Evolutionary conservation across 192 early-diverging fungal genomes (phyloP).

Genomic region (Coemansia sp.): DNA sequence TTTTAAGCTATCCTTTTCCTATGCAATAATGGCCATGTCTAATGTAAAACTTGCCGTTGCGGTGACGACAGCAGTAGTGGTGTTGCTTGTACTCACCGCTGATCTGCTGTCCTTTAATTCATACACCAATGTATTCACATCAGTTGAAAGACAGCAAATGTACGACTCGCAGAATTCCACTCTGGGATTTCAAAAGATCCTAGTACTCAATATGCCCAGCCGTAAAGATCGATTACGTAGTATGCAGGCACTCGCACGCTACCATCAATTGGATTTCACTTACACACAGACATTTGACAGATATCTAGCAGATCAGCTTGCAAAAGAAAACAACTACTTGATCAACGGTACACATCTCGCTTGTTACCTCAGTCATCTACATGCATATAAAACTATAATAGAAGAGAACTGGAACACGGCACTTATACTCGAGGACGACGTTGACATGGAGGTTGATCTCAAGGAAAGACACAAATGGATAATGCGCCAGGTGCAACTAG

Average conservation of each 20-base stretch:
- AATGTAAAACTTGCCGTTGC: too few relatives aligned
- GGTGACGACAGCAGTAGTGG: too few relatives aligned
- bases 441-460: conserved; percentile 43
- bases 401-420: conserved; percentile 28
- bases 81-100: too few relatives aligned
- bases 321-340: conserved; percentile 5
- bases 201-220: conserved; percentile 26
- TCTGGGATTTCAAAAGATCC: conserved; percentile 42
- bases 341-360: conserved; percentile 33
- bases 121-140: too few relatives aligned
- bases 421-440: conserved; percentile 34
- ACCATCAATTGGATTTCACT: conserved; percentile 20
- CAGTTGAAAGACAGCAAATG: background rate
- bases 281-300: conserved; percentile 13
- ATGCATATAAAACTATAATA: conserved; percentile 14
- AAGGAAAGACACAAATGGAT: conserved; percentile 14
- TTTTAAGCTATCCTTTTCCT: too few relatives aligned
- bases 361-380: conserved; percentile 41
- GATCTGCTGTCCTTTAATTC: too few relatives aligned
- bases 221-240: conserved; percentile 26
- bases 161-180: conserved; percentile 16
- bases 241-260: conserved; percentile 26
- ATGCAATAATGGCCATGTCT: too few relatives aligned
- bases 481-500: conserved; percentile 8
- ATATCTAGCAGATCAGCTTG: conserved; percentile 8